Evolutionary conservation across 2,329 filamentous ascomycete species (phyloP).

Genomic region (Aspergillus melleus): DNA sequence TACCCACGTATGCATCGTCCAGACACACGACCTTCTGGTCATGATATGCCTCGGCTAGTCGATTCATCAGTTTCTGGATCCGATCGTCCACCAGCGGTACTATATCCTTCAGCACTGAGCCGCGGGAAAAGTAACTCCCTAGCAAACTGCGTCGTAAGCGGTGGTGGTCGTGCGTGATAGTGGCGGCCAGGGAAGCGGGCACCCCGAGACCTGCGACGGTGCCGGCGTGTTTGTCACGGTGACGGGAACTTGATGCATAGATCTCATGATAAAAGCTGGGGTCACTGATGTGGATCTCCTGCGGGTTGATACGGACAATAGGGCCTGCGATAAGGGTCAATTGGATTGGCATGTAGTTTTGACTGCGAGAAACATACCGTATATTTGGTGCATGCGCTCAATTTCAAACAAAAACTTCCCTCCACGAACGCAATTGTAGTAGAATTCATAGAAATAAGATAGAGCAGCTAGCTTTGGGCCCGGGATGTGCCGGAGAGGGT

Average conservation of each 20-base stretch:
- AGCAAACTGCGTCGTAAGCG: slow-evolving; percentile 20
- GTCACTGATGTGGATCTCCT: slow-evolving; percentile 38
- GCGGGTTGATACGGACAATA: slow-evolving; percentile 35
- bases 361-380: slow-evolving; percentile 23
- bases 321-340: slow-evolving; percentile 23
- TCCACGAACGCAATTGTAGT: slow-evolving; percentile 33
- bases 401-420: slow-evolving; percentile 38
- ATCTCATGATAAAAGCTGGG: slow-evolving; percentile 34
- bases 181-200: slow-evolving; percentile 16
- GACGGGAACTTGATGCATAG: slow-evolving; percentile 27
- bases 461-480: slow-evolving; percentile 35
- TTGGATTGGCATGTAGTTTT: too few relatives aligned
- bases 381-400: slow-evolving; percentile 34
- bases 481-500: slow-evolving; percentile 34
- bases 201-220: slow-evolving; percentile 17
- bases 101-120: slow-evolving; percentile 13
- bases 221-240: slow-evolving; percentile 28
- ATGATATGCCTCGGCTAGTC: slow-evolving; percentile 11
- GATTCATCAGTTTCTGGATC: slow-evolving; percentile 16
- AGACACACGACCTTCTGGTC: slow-evolving; percentile 18
- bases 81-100: slow-evolving; percentile 13
- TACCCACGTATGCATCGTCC: slow-evolving; percentile 23
- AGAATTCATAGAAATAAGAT: slow-evolving; percentile 34
- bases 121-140: slow-evolving; percentile 26
- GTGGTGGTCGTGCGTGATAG: slow-evolving; percentile 19